phyloP scores from a whole-genome alignment of 1,139 yeast species.

The Spathaspora sp. region DNA sequence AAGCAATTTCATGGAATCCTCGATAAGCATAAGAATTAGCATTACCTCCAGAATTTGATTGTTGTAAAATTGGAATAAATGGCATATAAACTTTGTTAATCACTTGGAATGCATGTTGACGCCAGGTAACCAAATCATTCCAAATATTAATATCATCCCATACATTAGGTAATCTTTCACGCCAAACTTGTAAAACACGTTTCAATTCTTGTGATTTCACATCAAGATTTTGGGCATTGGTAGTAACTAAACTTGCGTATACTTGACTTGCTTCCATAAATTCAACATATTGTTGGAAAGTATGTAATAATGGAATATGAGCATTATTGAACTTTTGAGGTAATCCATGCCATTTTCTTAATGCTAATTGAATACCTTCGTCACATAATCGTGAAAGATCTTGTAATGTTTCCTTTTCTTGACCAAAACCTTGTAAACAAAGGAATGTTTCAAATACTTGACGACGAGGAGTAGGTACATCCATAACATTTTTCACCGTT shows the following conservation, averaged over 20 bases:
- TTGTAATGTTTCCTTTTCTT: conserved; percentile 76
- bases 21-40: conserved; percentile 92
- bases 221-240: conserved; percentile 90
- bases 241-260: conserved; percentile 82
- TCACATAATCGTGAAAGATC: conserved; percentile 87
- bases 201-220: conserved; percentile 91
- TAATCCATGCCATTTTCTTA: conserved; percentile 90
- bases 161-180: conserved; percentile 90
- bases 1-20: conserved; percentile 98
- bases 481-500: conserved; percentile 94
- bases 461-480: conserved; percentile 96
- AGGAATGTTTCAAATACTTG: conserved; percentile 94
- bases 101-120: conserved; percentile 98
- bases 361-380: conserved; percentile 91
- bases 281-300: conserved; percentile 96
- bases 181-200: conserved; percentile 94
- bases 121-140: conserved; percentile 98
- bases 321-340: conserved; percentile 81
- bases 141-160: conserved; percentile 98
- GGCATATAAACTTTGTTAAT: conserved; percentile 94
- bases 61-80: conserved; percentile 82
- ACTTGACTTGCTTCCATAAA: conserved; percentile 97
- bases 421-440: conserved; percentile 90
- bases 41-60: conserved; percentile 66
- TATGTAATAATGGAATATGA: conserved; percentile 86